Evolutionary conservation across 768 basidiomycete genomes (phyloP), one percentile per base, ranked within the genome.

Genomic region (Royoungia palumana): DNA sequence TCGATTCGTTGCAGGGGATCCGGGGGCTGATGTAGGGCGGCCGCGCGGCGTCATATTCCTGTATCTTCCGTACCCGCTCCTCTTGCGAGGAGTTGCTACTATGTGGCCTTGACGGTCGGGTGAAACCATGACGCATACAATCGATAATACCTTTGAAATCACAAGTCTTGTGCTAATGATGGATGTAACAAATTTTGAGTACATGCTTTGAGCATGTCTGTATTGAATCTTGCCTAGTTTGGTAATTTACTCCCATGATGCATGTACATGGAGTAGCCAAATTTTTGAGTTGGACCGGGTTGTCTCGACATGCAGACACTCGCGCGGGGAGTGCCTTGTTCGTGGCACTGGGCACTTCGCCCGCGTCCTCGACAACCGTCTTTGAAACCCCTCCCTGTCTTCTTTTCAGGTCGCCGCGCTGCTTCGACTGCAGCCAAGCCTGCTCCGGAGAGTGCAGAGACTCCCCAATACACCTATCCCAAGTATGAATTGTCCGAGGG

Each of bases 21-120:
- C 5, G 68, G 62, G 71, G 63, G 74, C 74, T 75, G 73, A 75
- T 69, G 70, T 63, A 63, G 66, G 67, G 62, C 54, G 63, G 65
- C 55, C 51, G 63, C 58, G 77, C 73, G 75, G 81, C 81, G 81
- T 85, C 79, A 88, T 88, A 87, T 88, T 85, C 81, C 83, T 84
- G 73, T 75, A 83, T 81, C 79, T 81, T 73, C 84, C 80, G 83
- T 83, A 85, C 70, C 64, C 67, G 44, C 64, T 69, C 59, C 66
- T 59, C 62, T 63, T 2, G 14, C n/a, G 47, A 49, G 57, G 61
- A 42, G 61, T 56, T 57, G 61, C 61, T 61, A 48, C 60, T 61
- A 85, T 78, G 85, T 85, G 77, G 79, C 83, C 55, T 78, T 87
- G 83, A 86, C 82, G 81, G 85, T 81, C 68, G 77, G 80, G 83